Percentiles rank a stretch among this genome's conserved stretches.
Evolutionary conservation across 768 basidiomycete genomes (phyloP).

Genomic region (Russula lepida): DNA sequence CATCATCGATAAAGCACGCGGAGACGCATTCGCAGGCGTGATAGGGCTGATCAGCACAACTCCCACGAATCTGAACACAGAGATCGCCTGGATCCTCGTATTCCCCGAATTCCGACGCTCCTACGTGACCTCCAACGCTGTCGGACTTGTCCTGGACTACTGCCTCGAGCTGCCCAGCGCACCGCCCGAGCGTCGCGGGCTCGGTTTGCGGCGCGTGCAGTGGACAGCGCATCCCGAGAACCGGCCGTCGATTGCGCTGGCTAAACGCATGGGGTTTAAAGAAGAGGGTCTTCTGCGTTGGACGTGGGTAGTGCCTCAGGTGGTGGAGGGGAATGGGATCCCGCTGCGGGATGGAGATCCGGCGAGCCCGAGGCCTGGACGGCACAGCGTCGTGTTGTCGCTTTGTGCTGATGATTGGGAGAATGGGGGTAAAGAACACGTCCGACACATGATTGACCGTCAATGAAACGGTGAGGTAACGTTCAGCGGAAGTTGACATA

Average conservation of each 20-base stretch:
- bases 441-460: conserved; percentile 28
- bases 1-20: conserved; percentile 34
- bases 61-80: conserved; percentile 2
- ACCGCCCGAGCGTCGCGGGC: conserved; percentile 23
- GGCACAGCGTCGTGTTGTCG: conserved; percentile 43
- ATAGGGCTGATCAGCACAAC: conserved; percentile 29
- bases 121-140: conserved; percentile 24
- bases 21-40: conserved; percentile 32
- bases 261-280: conserved; percentile 39
- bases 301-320: conserved; percentile 28
- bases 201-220: conserved; percentile 39
- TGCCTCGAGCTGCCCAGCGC: conserved; percentile 25
- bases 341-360: conserved; percentile 25
- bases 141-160: conserved; percentile 35
- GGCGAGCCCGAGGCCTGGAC: conserved; percentile 27
- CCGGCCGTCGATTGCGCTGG: conserved; percentile 31
- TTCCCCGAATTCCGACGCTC: conserved; percentile 16
- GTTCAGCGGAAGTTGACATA: background rate
- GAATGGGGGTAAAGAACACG: conserved; percentile 31
- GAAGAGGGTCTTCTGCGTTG: conserved; percentile 37
- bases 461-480: background rate
- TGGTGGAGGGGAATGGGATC: conserved; percentile 3
- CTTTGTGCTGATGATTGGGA: conserved; percentile 61
- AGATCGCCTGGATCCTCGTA: conserved; percentile 12
- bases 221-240: conserved; percentile 37